Percentiles rank a stretch among this genome's conserved stretches.
These are phyloP conservation scores for Mycena epipterygia DNA, from an alignment of 768 basidiomycete species.

Conservation along the genomic window DNA sequence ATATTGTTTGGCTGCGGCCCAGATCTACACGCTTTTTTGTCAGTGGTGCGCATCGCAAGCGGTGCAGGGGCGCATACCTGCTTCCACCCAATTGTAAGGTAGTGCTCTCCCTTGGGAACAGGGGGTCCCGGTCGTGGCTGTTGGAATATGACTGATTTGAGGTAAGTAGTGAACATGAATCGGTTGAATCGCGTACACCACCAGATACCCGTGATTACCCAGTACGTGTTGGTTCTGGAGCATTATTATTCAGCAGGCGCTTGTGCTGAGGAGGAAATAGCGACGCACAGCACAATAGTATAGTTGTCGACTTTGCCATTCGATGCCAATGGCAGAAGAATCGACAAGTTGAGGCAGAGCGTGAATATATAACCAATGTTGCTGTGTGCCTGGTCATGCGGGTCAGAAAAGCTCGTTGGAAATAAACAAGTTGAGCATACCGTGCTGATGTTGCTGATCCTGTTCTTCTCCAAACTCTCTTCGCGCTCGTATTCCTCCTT, in stretches of 20 bases:
- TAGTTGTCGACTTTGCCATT: slow-evolving; percentile 83
- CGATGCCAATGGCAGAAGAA: slow-evolving; percentile 72
- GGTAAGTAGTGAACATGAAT: neutral
- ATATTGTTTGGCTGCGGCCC: slow-evolving; percentile 81
- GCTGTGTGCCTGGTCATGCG: slow-evolving; percentile 69
- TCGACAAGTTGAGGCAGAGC: slow-evolving; percentile 74
- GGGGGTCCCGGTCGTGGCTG: slow-evolving; percentile 86
- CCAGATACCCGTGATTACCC: slow-evolving; percentile 87
- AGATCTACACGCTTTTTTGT: slow-evolving; percentile 64
- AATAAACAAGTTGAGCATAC: slow-evolving; percentile 52
- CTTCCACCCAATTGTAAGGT: slow-evolving; percentile 89
- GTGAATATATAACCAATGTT: slow-evolving; percentile 82
- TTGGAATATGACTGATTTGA: slow-evolving; percentile 78
- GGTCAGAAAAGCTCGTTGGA: neutral
- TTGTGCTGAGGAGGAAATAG: neutral
- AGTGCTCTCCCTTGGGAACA: slow-evolving; percentile 81
- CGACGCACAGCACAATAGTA: slow-evolving; percentile 74
- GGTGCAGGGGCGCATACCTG: slow-evolving; percentile 62
- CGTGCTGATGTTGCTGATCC: slow-evolving; percentile 88
- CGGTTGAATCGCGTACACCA: slow-evolving; percentile 74
- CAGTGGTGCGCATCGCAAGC: neutral
- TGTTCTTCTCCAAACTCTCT: slow-evolving; percentile 86
- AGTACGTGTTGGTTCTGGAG: slow-evolving; percentile 75
- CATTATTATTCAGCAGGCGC: neutral
- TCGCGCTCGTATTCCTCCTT: slow-evolving; percentile 78